Evolutionary conservation across 495 filamentous ascomycete genomes (phyloP), one percentile per base, ranked within the genome.

Genomic region (Lasiosphaeriaceae sp.): DNA sequence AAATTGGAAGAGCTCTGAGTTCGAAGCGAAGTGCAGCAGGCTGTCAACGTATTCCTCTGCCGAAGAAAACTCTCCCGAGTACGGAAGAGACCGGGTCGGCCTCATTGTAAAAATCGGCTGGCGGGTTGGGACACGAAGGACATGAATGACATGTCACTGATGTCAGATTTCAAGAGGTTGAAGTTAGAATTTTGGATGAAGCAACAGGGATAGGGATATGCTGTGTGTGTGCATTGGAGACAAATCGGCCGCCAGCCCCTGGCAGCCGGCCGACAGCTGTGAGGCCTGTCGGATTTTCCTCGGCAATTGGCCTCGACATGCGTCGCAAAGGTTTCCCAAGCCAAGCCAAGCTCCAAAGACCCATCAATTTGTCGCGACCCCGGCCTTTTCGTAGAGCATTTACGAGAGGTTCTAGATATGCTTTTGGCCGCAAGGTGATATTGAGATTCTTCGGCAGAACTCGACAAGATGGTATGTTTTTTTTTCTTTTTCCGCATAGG

Each of bases 1-100:
- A 44, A 86, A 88, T 62, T 88, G 88, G 64, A 97, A 91, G n/a
- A 92, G 79, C 31, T 84, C 80, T 20, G 86, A 87, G 20, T 84
- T 84, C 8, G 84, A 86, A 12, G 83, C 80, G 67, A 97, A 96
- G 48, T 79, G 58, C 19, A 97, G 78, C 11, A 97, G 82, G 22
- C 84, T 86, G 44, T 89, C 78, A 41, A 96, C 83, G 66, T 96
- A 97, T 23, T 79, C 75, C 29, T 96, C 87, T 1, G 79, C 50
- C 2, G 66, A 72, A 6, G 65, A 65, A 60, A 75, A 80, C 34
- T 68, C 76, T 21, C 76, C 72, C 19, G 70, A 68, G 60, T 74
- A 74, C 2, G 77, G 77, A 9, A 80, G 68, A 16, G 73, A 65
- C 54, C 70, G 71, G 11, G 62, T 44, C 21, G 77, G 76, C 59